phyloP scores from a whole-genome alignment of 176 grass and related monocot genomes.

The Oryza glaberrima region DNA sequence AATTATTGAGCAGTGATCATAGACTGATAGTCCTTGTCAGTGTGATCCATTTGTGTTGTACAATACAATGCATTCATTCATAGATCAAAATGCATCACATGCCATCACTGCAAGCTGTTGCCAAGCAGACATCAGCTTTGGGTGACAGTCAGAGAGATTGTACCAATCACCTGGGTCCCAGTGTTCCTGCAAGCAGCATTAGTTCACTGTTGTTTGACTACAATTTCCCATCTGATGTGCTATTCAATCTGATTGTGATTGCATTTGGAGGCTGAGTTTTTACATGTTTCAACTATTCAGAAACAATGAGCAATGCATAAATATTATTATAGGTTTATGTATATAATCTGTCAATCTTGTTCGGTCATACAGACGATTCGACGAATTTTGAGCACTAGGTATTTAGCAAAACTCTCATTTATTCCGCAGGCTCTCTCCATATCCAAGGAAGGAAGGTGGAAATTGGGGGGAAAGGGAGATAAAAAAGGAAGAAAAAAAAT shows the following conservation, averaged over 20 bases:
- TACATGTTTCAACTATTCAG: background rate
- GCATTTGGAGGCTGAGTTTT: background rate
- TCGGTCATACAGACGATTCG: conserved; percentile 55
- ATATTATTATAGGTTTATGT: conserved; percentile 29
- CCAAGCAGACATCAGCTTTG: conserved; percentile 16
- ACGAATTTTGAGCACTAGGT: conserved; percentile 49
- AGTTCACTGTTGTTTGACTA: background rate
- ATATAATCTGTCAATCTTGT: conserved; percentile 27
- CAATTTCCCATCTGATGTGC: background rate
- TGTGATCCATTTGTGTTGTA: background rate
- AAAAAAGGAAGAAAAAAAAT: conserved; percentile 25
- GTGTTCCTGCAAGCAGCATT: background rate
- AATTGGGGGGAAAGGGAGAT: conserved; percentile 28
- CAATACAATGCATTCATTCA: too few relatives aligned
- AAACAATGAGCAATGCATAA: conserved; percentile 30
- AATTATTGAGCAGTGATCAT: conserved; percentile 31
- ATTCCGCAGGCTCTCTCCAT: conserved; percentile 39
- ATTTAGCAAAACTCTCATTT: conserved; percentile 58
- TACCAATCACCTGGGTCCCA: background rate
- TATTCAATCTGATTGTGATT: background rate
- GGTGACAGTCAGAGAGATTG: background rate
- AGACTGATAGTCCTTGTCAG: conserved; percentile 25
- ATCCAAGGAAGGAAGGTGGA: conserved; percentile 42
- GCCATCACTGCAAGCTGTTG: conserved; percentile 34
- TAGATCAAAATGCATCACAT: conserved; percentile 28